Evolutionary conservation across 257 asterid genomes (phyloP).

Genomic region (Dorcoceras hygrometricum): DNA sequence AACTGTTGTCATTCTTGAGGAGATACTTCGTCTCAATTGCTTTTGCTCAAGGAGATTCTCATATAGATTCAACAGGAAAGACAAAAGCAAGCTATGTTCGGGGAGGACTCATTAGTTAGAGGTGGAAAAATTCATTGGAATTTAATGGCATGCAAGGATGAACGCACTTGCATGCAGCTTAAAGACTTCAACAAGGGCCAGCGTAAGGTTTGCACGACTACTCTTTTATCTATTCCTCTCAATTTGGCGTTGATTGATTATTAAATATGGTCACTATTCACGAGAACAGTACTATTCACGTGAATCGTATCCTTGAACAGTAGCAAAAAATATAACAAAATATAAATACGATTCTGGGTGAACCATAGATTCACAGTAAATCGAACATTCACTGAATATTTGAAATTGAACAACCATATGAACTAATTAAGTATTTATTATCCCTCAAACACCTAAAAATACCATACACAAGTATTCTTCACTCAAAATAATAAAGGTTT

Average conservation of each 20-base stretch:
- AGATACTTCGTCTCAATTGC: neutral
- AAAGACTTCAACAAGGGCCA: constrained; percentile 72
- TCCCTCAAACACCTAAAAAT: too few relatives aligned
- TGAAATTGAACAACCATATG: too few relatives aligned
- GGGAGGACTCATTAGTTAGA: constrained; percentile 42
- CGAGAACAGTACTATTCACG: too few relatives aligned
- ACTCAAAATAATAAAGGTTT: too few relatives aligned
- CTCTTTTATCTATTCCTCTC: constrained; percentile 11
- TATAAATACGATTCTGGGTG: too few relatives aligned
- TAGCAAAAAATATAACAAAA: too few relatives aligned
- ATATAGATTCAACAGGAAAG: constrained; percentile 77
- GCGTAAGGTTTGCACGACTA: constrained; percentile 49
- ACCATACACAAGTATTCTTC: too few relatives aligned
- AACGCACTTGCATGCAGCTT: constrained; percentile 84
- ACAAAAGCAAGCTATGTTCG: constrained; percentile 43
- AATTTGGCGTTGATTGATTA: neutral
- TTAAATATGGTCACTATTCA: too few relatives aligned
- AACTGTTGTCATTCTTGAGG: neutral
- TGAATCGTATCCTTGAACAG: too few relatives aligned
- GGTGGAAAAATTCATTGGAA: constrained; percentile 45
- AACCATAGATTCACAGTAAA: too few relatives aligned
- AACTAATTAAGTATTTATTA: too few relatives aligned
- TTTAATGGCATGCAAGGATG: constrained; percentile 94
- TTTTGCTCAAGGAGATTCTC: constrained; percentile 69
- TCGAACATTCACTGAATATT: too few relatives aligned